A percentile compares a stretch with the other conserved stretches of the same genome.
Conservation (phyloP, 1,284 basidiomycete species). For the Tilletia walkeri region DNA sequence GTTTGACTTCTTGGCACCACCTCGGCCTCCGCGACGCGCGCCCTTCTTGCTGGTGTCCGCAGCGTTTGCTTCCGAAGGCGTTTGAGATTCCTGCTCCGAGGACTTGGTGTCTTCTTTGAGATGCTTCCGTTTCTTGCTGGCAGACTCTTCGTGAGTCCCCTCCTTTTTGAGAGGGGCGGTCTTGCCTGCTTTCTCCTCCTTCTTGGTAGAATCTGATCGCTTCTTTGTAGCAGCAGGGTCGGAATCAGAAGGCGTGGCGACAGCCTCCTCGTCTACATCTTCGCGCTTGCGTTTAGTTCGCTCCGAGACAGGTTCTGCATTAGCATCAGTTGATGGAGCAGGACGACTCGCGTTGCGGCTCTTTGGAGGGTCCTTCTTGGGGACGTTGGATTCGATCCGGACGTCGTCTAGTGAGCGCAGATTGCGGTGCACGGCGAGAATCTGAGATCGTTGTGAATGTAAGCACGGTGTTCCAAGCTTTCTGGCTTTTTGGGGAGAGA, state of each 20-base stretch:
- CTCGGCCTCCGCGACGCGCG: too few relatives aligned
- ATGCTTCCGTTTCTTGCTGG: not conserved
- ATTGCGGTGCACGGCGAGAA: constrained; percentile 28
- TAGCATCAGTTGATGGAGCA: not conserved
- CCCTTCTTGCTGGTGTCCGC: too few relatives aligned
- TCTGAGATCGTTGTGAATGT: constrained; percentile 6
- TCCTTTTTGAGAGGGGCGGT: not conserved
- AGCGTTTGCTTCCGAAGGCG: too few relatives aligned
- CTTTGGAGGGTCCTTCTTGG: not conserved
- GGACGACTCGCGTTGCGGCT: not conserved
- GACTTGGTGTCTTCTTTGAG: not conserved
- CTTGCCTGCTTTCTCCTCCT: too few relatives aligned
- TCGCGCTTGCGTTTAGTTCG: not conserved
- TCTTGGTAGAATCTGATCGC: not conserved
- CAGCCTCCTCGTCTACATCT: not conserved
- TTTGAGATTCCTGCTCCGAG: not conserved
- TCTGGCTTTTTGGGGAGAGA: not conserved
- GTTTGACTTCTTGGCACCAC: too few relatives aligned
- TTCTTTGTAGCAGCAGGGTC: not conserved
- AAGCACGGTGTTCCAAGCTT: not conserved
- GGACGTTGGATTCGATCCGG: not conserved
- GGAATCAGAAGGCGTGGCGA: not conserved
- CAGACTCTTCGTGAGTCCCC: not conserved
- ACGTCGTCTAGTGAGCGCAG: constrained; percentile 36
- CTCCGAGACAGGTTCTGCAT: not conserved